These are phyloP conservation scores for Botrytis galanthina DNA, from an alignment of 2,329 filamentous ascomycete genomes.

Conservation along the genomic window DNA sequence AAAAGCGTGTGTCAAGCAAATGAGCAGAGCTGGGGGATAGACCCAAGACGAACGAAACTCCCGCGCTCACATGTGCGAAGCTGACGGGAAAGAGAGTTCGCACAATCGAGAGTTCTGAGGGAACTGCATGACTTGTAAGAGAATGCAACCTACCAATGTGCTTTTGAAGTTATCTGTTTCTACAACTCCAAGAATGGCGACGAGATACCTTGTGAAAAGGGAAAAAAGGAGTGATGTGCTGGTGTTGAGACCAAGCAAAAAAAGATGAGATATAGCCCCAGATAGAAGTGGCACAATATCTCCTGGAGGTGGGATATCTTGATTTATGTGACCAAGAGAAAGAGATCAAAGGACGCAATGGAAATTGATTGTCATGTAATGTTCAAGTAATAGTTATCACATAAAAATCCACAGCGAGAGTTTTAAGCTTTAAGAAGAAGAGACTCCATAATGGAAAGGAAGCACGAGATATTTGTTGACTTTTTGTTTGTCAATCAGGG, in stretches of 20 bases:
- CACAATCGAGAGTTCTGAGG: neutral
- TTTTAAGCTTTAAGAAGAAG: neutral
- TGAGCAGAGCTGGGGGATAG: too few relatives aligned
- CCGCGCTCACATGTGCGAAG: neutral
- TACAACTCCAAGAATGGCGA: neutral
- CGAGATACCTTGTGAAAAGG: neutral
- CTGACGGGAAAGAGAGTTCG: neutral
- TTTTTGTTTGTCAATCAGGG: neutral
- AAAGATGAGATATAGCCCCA: neutral
- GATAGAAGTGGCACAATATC: neutral
- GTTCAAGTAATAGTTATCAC: conserved; percentile 1
- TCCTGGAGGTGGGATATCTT: neutral
- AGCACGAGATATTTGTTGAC: neutral
- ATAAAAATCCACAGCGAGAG: neutral
- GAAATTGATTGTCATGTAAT: neutral
- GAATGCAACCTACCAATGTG: neutral
- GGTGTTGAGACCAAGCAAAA: conserved; percentile 15
- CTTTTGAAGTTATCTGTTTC: neutral
- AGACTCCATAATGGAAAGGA: neutral
- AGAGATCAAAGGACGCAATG: neutral
- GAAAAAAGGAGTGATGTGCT: neutral
- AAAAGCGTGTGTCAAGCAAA: neutral
- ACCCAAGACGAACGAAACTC: neutral
- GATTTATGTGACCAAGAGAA: neutral
- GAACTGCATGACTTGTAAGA: neutral